A percentile compares a stretch with the other conserved stretches of the same genome.
These are phyloP conservation scores for Luzula sylvatica DNA, from an alignment of 176 grass and related monocot genomes.

Conservation along the genomic window DNA sequence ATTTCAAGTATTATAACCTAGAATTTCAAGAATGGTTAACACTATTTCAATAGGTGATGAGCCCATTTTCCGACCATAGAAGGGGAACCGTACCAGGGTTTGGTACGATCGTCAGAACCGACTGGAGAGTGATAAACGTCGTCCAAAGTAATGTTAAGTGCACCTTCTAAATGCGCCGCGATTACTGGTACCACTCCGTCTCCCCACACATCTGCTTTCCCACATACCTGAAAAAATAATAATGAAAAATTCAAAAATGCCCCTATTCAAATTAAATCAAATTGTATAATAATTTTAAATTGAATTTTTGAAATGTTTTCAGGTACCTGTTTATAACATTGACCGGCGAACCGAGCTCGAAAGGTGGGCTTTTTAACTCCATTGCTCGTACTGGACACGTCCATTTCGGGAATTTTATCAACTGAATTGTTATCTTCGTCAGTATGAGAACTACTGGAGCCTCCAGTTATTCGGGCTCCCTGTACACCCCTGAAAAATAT, in stretches of 20 bases:
- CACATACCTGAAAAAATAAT: slow-evolving; percentile 47
- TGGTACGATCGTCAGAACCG: slow-evolving; percentile 53
- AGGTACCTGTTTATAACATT: slow-evolving; percentile 92
- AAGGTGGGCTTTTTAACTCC: slow-evolving; percentile 21
- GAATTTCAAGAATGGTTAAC: too few relatives aligned
- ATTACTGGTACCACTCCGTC: slow-evolving; percentile 84
- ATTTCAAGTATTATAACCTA: too few relatives aligned
- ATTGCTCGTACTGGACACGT: slow-evolving; percentile 23
- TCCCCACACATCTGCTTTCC: slow-evolving; percentile 72
- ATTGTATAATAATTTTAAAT: neutral
- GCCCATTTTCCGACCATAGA: slow-evolving; percentile 71
- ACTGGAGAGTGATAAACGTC: slow-evolving; percentile 89
- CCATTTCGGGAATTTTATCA: slow-evolving; percentile 21
- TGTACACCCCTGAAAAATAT: slow-evolving; percentile 53
- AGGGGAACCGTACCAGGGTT: slow-evolving; percentile 85
- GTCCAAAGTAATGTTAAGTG: slow-evolving; percentile 78
- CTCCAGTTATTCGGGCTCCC: slow-evolving; percentile 47
- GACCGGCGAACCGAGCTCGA: slow-evolving; percentile 58
- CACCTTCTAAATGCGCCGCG: slow-evolving; percentile 72
- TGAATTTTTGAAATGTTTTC: neutral
- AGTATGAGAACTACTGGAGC: slow-evolving; percentile 15
- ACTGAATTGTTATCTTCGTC: slow-evolving; percentile 26
- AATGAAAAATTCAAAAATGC: too few relatives aligned
- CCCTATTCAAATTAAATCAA: neutral
- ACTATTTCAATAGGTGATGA: slow-evolving; percentile 54